phyloP scores from a whole-genome alignment of 2,329 filamentous ascomycete species.

The Paraphoma chrysanthemicola region DNA sequence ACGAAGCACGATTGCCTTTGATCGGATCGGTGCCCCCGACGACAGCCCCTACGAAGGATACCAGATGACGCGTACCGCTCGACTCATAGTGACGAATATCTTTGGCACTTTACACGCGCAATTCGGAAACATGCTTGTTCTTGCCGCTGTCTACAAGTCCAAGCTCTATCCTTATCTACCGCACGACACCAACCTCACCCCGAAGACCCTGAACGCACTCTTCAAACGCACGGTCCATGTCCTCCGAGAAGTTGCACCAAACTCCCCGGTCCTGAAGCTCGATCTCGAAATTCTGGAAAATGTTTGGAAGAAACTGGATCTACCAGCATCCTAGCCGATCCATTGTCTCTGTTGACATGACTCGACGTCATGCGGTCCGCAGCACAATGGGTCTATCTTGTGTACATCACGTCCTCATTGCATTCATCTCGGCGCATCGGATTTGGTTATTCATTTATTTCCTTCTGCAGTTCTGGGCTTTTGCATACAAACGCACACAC shows the following conservation, averaged over 20 bases:
- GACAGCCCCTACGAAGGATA: slow-evolving; percentile 46
- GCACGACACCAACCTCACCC: slow-evolving; percentile 29
- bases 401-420: not conserved
- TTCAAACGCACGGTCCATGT: slow-evolving; percentile 72
- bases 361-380: too few relatives aligned
- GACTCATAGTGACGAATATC: slow-evolving; percentile 90
- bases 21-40: slow-evolving; percentile 58
- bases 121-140: slow-evolving; percentile 95
- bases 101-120: slow-evolving; percentile 91
- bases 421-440: slow-evolving; percentile 19
- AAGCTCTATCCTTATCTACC: slow-evolving; percentile 42
- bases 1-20: slow-evolving; percentile 84
- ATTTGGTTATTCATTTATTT: slow-evolving; percentile 10
- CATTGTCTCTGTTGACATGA: not conserved
- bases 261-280: slow-evolving; percentile 75
- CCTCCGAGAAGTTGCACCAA: slow-evolving; percentile 71
- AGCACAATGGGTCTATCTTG: too few relatives aligned
- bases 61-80: slow-evolving; percentile 64
- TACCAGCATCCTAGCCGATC: slow-evolving; percentile 6
- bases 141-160: slow-evolving; percentile 80
- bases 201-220: slow-evolving; percentile 29
- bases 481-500: slow-evolving; percentile 12
- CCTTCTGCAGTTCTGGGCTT: not conserved
- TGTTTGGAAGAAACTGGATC: slow-evolving; percentile 28
- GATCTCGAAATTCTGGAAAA: slow-evolving; percentile 76